Evolutionary conservation across 108 stramenopile species (phyloP), one percentile per base, ranked within the genome.

Genomic region (Cyclotella baltica): DNA sequence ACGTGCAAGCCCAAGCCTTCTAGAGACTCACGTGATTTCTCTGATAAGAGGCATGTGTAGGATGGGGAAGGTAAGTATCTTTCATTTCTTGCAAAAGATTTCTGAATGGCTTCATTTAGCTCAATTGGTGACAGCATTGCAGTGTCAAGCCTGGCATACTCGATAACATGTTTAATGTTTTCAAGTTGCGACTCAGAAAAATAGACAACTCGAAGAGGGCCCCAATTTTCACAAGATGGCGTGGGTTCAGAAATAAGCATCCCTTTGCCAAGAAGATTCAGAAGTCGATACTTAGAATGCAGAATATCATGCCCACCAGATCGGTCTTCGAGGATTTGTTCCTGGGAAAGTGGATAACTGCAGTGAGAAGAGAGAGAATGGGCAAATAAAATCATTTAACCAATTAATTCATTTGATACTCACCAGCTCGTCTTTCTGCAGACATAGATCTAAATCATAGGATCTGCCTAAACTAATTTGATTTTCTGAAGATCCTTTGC

Each of bases 371-470:
- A 11, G 10, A 43, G 40, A 43, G 13, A 43, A 43, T 43, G 13
- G 8, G 40, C 40, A 43, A 8, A 8, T 11, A n/a, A 20, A n/a
- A 19, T 52, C 4, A 13, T n/a, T 4, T 52, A 52, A 10, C 4
- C n/a, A 4, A n/a, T n/a, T 10, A 52, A n/a, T 52, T n/a, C n/a
- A 52, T 4, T 4, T n/a, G 4, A n/a, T 52, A 13, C 51, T 52
- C 19, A 52, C 51, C 19, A 52, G 4, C n/a, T 13, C n/a, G 4
- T 52, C 19, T n/a, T 20, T 52, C n/a, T 20, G 18, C n/a, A 52
- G 51, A n/a, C 51, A 52, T 10, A 52, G 18, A 52, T 52, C 51
- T 4, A 52, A 20, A n/a, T 52, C 51, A 52, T 52, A 52, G n/a
- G 51, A 20, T 52, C 51, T 13, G 4, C 19, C 11, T n/a, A n/a